phyloP scores from a whole-genome alignment of 257 asterid genomes.

The Lantana camara region DNA sequence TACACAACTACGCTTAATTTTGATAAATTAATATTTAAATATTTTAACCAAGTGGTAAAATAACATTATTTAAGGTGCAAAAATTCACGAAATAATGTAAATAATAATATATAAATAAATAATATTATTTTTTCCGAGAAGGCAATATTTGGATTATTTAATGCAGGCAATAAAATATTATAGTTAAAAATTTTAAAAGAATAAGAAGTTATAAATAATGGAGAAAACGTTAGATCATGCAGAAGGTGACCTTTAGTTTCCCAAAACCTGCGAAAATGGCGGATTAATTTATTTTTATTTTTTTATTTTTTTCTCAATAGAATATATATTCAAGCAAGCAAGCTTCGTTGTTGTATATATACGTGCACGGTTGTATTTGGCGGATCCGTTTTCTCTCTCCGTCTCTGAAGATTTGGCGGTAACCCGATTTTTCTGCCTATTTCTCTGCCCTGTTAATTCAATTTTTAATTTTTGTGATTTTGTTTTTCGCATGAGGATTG shows the following conservation, averaged over 20 bases:
- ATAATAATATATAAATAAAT: too few species aligned
- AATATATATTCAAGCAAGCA: slow-evolving; percentile 14
- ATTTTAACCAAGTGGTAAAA: too few species aligned
- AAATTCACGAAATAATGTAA: too few species aligned
- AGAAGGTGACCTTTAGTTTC: slow-evolving; percentile 26
- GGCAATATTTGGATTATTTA: neutral
- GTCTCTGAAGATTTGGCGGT: slow-evolving; percentile 57
- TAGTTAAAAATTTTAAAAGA: neutral
- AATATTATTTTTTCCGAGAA: neutral
- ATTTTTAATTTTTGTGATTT: slow-evolving; percentile 9
- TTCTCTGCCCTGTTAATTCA: slow-evolving; percentile 21
- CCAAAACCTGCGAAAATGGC: slow-evolving; percentile 47
- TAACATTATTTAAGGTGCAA: too few species aligned
- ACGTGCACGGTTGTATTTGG: slow-evolving; percentile 33
- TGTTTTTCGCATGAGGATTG: slow-evolving; percentile 8
- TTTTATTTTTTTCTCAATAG: neutral
- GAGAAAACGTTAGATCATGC: slow-evolving; percentile 36
- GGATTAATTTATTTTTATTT: slow-evolving; percentile 28
- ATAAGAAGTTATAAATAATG: slow-evolving; percentile 31
- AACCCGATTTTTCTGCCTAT: slow-evolving; percentile 45
- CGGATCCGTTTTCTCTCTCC: slow-evolving; percentile 40
- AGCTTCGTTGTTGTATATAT: slow-evolving; percentile 9
- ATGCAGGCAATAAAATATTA: neutral
- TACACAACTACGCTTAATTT: too few species aligned
- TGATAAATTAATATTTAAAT: too few species aligned